Percentiles rank a stretch among this genome's conserved stretches.
These are phyloP conservation scores for Metarhizium robertsii DNA, from an alignment of 2,329 filamentous ascomycete species.

Conservation along the genomic window DNA sequence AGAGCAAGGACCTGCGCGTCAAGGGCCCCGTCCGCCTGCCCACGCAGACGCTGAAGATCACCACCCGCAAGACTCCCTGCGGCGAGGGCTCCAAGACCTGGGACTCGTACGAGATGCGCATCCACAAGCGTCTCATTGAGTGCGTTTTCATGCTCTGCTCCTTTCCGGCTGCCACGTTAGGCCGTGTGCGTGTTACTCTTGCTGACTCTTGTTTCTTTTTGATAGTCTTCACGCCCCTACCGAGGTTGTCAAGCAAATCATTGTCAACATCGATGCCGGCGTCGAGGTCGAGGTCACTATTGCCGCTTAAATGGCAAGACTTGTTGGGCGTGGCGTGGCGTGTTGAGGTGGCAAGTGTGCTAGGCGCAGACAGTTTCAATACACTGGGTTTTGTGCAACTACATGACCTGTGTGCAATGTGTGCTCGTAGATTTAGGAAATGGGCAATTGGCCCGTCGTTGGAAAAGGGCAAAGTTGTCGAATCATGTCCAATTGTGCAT, in stretches of 20 bases:
- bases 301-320: constrained; percentile 53
- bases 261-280: constrained; percentile 91
- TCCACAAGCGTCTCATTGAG: constrained; percentile 98
- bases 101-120: constrained; percentile 98
- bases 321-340: background rate
- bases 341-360: background rate
- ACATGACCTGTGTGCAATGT: background rate
- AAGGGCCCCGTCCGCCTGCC: constrained; percentile 97
- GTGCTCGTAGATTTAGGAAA: too few species aligned
- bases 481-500: too few species aligned
- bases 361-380: constrained; percentile 5
- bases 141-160: constrained; percentile 32
- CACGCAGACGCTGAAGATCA: constrained; percentile 94
- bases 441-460: too few species aligned
- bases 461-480: too few species aligned
- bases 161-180: too few species aligned
- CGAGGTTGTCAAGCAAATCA: constrained; percentile 95
- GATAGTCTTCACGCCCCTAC: constrained; percentile 87
- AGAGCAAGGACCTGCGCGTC: constrained; percentile 95
- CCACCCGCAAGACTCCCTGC: constrained; percentile 97
- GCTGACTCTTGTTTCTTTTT: constrained; percentile 11
- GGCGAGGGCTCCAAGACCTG: constrained; percentile 99
- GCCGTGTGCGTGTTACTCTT: background rate
- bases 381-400: background rate
- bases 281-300: constrained; percentile 92